Base-by-base conservation (phyloP, 2,329 filamentous ascomycete species). In the Hawksworthiomyces lignivorus region DNA sequence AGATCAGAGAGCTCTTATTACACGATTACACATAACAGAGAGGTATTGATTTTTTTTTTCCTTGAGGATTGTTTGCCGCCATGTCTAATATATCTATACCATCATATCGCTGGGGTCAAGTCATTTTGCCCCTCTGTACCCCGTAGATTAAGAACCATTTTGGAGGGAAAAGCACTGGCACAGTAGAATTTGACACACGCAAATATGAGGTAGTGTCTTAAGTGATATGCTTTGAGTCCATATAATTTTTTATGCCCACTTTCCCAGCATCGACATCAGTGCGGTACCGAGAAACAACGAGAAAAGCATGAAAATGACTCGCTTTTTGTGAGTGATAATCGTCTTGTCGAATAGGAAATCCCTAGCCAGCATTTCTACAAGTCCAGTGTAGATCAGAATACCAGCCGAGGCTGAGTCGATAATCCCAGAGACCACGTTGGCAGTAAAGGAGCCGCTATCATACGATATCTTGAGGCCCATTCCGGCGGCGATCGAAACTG, bases 271-370 rank as follows among this genome's bases (percentile, higher is more conserved):
- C 11, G 87, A 84, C 87, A 94, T 94, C 40, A 94, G 59, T 3
- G 64, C 72, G 35, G 84, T 84, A 39, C 89, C 89, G 20, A 87
- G 59, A 43, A 73, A 75, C 59, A 96, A 82, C 42, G 85, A 80
- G 0, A 64, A 69, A 55, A 90, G 86, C 0, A 87, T 88, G 40
- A 69, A 65, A 29, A 88, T 60, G 46, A 87, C 73, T 48, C 74
- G 74, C 29, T 92, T 67, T 1, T 77, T 76, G 0, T 84, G 83
- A 38, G 76, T 77, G 45, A 83, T 78, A 87, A 95, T 94, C 51
- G 84, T 77, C 6, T 75, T 74, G 61, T 85, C 92, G 65, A 95
- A 95, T 84, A 96, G 88, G 67, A 96, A 95, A 62, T 96, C 89
- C 56, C 94, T 87, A 1, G 89, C 90, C 70, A 96, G 83, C 31